Conservation (phyloP, 2,329 filamentous ascomycete species). For the Hypoxylon sp. region DNA sequence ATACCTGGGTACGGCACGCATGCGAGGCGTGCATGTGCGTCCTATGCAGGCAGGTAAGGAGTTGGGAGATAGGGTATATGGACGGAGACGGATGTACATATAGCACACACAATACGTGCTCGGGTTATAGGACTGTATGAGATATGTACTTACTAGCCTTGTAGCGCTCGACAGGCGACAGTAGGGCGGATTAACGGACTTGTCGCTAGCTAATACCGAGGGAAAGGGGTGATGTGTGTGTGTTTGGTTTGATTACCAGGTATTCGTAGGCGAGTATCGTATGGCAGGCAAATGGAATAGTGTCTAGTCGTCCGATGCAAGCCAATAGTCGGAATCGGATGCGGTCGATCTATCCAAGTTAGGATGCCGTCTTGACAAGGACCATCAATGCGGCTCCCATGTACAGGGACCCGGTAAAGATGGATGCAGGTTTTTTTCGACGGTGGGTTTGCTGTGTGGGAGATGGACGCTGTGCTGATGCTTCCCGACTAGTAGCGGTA, state of each 20-base stretch:
- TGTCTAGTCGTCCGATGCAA: constrained; percentile 30
- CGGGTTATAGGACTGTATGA: constrained; percentile 4
- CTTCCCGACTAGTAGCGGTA: too few species aligned
- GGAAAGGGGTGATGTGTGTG: constrained; percentile 29
- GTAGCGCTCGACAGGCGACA: constrained; percentile 1
- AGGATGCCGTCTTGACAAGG: constrained; percentile 30
- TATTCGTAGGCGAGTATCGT: constrained; percentile 18
- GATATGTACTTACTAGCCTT: constrained; percentile 20
- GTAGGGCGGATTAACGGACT: constrained; percentile 9
- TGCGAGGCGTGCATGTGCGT: neutral
- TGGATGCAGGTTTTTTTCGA: constrained; percentile 21
- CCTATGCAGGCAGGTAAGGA: too few species aligned
- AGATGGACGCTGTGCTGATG: constrained; percentile 12
- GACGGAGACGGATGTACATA: neutral
- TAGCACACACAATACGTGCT: too few species aligned
- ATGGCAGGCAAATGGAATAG: constrained; percentile 33
- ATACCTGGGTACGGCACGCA: neutral
- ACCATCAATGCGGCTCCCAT: constrained; percentile 36
- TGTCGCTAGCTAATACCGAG: constrained; percentile 17
- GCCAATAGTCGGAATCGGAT: constrained; percentile 34
- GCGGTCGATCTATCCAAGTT: constrained; percentile 36
- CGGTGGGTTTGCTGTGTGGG: constrained; percentile 2
- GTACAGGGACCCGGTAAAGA: constrained; percentile 26
- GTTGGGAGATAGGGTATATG: too few species aligned
- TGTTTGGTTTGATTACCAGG: constrained; percentile 9